phyloP scores from a whole-genome alignment of 345 rosid genomes.

The Abelmoschus esculentus region DNA sequence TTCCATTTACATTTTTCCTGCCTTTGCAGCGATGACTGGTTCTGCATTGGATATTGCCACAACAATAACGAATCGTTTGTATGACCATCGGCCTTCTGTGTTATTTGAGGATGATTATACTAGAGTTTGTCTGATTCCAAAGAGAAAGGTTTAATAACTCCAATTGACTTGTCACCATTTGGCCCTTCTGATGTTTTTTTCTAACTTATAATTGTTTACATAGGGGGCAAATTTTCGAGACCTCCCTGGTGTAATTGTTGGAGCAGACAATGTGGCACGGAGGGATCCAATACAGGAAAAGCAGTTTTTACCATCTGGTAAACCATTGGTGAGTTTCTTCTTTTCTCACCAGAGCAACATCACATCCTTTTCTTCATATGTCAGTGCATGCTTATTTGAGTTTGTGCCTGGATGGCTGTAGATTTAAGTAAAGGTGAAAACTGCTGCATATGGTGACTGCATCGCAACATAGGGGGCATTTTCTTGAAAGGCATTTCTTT shows the following conservation, averaged over 20 bases:
- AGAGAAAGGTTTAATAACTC: constrained; percentile 54
- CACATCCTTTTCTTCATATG: not conserved
- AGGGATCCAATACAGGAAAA: constrained; percentile 48
- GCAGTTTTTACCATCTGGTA: constrained; percentile 68
- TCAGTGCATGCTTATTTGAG: not conserved
- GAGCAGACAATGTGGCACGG: constrained; percentile 51
- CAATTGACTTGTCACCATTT: not conserved
- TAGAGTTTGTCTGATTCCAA: constrained; percentile 80
- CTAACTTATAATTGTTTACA: constrained; percentile 13
- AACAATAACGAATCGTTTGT: constrained; percentile 27
- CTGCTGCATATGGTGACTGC: not conserved
- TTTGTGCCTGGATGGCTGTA: not conserved
- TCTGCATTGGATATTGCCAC: constrained; percentile 22
- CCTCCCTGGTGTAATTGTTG: constrained; percentile 77
- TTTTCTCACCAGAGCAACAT: not conserved
- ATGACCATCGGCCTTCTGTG: constrained; percentile 63
- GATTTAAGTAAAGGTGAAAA: not conserved
- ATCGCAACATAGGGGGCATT: not conserved
- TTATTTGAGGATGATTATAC: constrained; percentile 50
- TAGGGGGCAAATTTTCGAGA: constrained; percentile 95
- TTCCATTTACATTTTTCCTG: constrained; percentile 6
- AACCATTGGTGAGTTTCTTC: constrained; percentile 52
- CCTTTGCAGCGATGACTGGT: constrained; percentile 55
- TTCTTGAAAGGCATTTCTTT: not conserved
- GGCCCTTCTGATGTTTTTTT: constrained; percentile 1